Evolutionary conservation across 768 basidiomycete species (phyloP).

Genomic region (Tremella mesenterica): DNA sequence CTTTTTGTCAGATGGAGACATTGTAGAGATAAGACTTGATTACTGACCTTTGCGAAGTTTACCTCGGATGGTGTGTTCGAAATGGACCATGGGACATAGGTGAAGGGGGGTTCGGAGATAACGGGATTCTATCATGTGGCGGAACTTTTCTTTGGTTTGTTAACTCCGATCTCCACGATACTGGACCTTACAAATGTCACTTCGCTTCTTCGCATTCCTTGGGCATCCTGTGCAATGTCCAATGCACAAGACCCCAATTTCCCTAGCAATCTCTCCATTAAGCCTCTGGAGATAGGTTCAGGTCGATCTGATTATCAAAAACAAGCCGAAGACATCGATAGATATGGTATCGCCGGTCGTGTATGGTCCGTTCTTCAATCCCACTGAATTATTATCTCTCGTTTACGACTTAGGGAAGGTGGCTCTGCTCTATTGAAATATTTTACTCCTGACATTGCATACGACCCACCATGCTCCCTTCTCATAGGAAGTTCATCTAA

Average conservation of each 20-base stretch:
- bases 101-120: not conserved
- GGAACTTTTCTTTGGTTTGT: too few relatives aligned
- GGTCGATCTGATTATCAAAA: slow-evolving; percentile 15
- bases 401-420: slow-evolving; percentile 57
- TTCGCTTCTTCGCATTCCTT: too few relatives aligned
- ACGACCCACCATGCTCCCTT: slow-evolving; percentile 53
- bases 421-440: slow-evolving; percentile 58
- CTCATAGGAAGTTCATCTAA: slow-evolving; percentile 13
- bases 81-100: not conserved
- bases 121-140: not conserved
- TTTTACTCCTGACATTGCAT: slow-evolving; percentile 46
- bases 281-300: slow-evolving; percentile 25
- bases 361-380: slow-evolving; percentile 56
- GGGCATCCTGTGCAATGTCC: too few relatives aligned
- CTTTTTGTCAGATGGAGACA: slow-evolving; percentile 12
- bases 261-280: slow-evolving; percentile 48
- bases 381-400: too few relatives aligned
- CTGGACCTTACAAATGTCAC: too few relatives aligned
- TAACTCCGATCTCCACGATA: too few relatives aligned
- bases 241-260: slow-evolving; percentile 49
- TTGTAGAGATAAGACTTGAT: not conserved
- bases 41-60: not conserved
- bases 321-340: slow-evolving; percentile 54
- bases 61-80: not conserved
- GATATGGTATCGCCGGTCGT: slow-evolving; percentile 74